Conservation (phyloP, 139 green algal genomes). For the Pleodorina starrii region DNA sequence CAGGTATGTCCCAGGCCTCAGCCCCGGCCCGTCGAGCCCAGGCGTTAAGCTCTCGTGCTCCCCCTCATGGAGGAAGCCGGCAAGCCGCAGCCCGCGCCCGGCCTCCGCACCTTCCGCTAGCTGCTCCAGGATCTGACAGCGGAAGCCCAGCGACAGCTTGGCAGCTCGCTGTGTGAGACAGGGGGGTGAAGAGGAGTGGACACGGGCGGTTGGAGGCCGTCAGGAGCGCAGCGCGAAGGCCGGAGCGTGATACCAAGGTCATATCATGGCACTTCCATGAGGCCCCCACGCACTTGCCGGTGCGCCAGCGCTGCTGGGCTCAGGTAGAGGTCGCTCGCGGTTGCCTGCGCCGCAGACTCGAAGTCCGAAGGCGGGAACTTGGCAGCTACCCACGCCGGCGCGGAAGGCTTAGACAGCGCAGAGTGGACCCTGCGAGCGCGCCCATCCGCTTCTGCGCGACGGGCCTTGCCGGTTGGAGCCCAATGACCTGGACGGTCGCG, state of each 20-base stretch:
- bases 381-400: background rate
- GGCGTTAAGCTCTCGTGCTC: no score
- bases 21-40: no score
- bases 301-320: no score
- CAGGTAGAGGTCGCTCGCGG: no score
- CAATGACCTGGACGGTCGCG: background rate
- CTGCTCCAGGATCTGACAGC: background rate
- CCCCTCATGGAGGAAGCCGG: no score
- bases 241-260: no score
- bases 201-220: background rate
- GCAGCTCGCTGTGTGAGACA: background rate
- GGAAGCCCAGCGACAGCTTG: background rate
- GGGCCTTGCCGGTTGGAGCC: background rate
- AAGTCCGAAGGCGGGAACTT: background rate
- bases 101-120: background rate
- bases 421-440: background rate
- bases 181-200: background rate
- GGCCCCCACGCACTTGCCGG: no score
- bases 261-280: no score
- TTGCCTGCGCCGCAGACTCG: no score
- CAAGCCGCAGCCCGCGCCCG: no score
- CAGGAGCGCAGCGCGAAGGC: no score
- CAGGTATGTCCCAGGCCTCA: no score
- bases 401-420: background rate
- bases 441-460: background rate